phyloP scores from a whole-genome alignment of 345 rosid genomes.

The Dimocarpus longan region DNA sequence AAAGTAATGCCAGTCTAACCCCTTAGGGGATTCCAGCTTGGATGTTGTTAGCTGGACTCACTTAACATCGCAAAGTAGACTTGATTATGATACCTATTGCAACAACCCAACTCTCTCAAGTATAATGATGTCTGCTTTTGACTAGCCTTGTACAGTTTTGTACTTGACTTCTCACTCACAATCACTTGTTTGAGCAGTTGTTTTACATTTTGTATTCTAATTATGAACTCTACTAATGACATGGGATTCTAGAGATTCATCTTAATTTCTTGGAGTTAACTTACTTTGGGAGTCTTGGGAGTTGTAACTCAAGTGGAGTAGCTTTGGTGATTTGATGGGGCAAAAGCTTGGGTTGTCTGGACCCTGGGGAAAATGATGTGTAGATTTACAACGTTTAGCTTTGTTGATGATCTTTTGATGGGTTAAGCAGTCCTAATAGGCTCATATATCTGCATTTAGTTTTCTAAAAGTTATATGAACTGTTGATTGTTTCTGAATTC shows the following conservation, averaged over 20 bases:
- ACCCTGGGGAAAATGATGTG: background rate
- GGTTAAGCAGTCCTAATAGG: background rate
- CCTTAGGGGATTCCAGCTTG: background rate
- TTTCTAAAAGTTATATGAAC: background rate
- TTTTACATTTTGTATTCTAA: background rate
- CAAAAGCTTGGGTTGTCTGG: background rate
- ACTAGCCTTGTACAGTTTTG: background rate
- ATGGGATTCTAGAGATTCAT: background rate
- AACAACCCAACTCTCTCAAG: background rate
- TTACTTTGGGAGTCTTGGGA: background rate
- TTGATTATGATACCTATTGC: background rate
- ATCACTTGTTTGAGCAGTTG: background rate
- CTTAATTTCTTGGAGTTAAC: background rate
- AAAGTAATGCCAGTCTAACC: background rate
- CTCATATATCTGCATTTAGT: background rate
- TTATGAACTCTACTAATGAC: background rate
- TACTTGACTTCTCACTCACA: background rate
- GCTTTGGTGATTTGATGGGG: constrained; percentile 6
- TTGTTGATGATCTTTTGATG: background rate
- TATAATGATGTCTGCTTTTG: background rate
- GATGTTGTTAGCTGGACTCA: background rate
- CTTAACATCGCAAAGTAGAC: background rate
- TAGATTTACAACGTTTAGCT: background rate
- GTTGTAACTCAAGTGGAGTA: background rate
- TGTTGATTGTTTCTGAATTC: background rate